Evolutionary conservation across 495 filamentous ascomycete genomes (phyloP), one percentile per base, ranked within the genome.

Genomic region (Hyaloscypha variabilis): DNA sequence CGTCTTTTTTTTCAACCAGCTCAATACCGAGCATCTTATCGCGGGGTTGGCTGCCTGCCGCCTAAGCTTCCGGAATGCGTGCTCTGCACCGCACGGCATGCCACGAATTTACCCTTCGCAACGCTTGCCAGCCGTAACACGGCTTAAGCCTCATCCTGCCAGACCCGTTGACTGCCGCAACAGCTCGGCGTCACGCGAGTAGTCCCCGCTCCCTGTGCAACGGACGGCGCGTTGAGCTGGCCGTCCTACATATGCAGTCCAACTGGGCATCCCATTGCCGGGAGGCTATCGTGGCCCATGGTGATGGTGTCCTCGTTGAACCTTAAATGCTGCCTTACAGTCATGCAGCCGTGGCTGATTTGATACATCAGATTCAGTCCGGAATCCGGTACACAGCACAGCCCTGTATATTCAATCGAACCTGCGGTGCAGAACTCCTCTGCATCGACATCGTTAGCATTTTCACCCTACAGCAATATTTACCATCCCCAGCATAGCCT

Each of bases 341-440:
- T 59, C 39, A 61, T 67, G 66, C 28, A 58, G 55, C 49, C 51
- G 66, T 69, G 65, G 64, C 71, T 71, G 65, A 73, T 59, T 34
- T 64, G 64, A 65, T 67, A 49, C n/a, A 21, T 63, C 59, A 71
- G 69, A 65, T 71, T 67, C 60, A 60, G 19, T 30, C 61, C 66
- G 34, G 66, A 71, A 30, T 54, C 66, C 62, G 69, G 61, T 52
- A 68, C 55, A 26, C 67, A 59, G 13, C 69, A 71, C 30, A 71
- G 64, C 66, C 62, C 71, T 67, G 71, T 71, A 34, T 73, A 71
- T 57, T 66, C 65, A 8, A 65, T 68, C 24, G 69, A 71, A 63
- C 60, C 66, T 26, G 13, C 62, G 25, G 53, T 63, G 49, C 67
- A 60, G 24, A 68, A 62, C 39, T 8, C 59, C 10, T 58, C 67